Evolutionary conservation across 208 protist genomes (phyloP).

Genomic region (Crithidia acanthocephali): DNA sequence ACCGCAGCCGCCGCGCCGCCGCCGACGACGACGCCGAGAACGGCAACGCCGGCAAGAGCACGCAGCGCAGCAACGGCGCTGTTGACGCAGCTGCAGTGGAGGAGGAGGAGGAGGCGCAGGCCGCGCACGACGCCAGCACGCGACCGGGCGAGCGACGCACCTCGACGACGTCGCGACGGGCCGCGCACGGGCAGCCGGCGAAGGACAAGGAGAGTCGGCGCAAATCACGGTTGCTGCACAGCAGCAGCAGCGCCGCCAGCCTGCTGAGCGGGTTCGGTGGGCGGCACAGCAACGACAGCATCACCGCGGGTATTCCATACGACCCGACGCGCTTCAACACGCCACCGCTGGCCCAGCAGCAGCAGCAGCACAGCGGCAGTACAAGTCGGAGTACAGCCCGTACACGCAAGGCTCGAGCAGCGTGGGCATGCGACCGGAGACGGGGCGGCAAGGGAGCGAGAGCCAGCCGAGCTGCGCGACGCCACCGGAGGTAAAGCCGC

Average conservation of each 20-base stretch:
- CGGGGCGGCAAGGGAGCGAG: not conserved
- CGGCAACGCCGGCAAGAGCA: not conserved
- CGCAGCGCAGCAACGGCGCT: not conserved
- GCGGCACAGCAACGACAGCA: constrained; percentile 32
- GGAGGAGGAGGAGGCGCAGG: not conserved
- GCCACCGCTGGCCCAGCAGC: constrained; percentile 23
- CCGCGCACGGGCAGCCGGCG: not conserved
- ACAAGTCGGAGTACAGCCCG: constrained; percentile 1
- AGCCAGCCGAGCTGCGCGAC: constrained; percentile 28
- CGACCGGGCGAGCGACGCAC: not conserved
- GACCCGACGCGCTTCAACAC: constrained; percentile 25
- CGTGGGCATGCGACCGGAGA: not conserved
- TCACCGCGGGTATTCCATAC: constrained; percentile 36
- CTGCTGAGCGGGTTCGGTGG: not conserved
- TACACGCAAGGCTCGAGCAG: constrained; percentile 9
- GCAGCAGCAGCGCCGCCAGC: not conserved
- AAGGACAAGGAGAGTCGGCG: constrained; percentile 9
- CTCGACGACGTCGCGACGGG: not conserved
- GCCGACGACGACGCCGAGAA: not conserved
- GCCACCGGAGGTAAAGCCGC: constrained; percentile 9
- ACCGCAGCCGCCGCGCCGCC: not conserved
- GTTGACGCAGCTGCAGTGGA: not conserved
- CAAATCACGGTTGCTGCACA: constrained; percentile 3
- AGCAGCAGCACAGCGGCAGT: constrained; percentile 2
- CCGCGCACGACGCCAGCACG: constrained; percentile 5